Conservation (phyloP, 176 grass and related monocot genomes). For the Leersia perrieri region DNA sequence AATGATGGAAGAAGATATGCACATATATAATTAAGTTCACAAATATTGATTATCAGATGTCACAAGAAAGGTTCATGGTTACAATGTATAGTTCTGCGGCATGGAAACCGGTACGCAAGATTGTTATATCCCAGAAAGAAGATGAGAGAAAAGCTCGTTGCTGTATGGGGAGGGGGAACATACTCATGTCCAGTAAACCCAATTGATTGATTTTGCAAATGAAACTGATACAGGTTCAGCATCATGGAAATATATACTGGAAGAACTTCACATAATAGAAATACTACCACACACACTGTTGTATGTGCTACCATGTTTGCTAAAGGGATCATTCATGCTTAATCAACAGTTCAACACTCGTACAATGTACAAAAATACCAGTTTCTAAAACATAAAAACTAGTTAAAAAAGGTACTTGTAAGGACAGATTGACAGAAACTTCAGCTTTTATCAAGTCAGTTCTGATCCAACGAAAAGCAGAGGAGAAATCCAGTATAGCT, state of each 20-base stretch:
- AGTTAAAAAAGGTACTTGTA: neutral
- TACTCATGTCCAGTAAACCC: neutral
- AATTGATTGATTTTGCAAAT: neutral
- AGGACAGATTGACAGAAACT: neutral
- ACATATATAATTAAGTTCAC: neutral
- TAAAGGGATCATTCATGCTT: neutral
- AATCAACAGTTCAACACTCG: neutral
- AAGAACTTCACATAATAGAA: neutral
- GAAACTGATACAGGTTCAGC: neutral
- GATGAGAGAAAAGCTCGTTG: neutral
- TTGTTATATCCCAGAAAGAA: neutral
- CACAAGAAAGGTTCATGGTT: neutral
- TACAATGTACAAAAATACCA: neutral
- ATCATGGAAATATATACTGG: neutral
- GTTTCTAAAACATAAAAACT: neutral
- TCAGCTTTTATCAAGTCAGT: neutral
- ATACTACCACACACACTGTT: neutral
- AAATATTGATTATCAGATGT: neutral
- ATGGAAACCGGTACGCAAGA: neutral
- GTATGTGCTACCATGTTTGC: neutral
- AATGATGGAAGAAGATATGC: neutral
- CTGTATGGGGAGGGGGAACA: neutral
- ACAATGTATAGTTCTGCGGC: neutral
- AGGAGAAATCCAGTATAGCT: neutral
- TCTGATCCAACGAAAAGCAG: slow-evolving; percentile 1